Conservation (phyloP, 2,329 filamentous ascomycete species). For the Neonectria hederae region DNA sequence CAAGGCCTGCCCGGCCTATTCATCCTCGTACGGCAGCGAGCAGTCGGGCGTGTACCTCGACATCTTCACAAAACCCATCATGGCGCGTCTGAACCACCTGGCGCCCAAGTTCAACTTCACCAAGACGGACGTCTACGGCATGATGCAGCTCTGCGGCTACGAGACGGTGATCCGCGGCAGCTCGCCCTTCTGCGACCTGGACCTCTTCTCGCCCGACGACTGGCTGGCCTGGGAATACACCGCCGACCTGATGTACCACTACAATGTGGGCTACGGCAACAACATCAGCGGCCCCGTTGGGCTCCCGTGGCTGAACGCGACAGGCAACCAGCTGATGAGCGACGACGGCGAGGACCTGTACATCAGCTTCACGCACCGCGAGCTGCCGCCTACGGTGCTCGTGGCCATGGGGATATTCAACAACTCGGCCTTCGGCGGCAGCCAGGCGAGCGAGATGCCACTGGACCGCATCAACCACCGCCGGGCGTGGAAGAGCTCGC, state of each 20-base stretch:
- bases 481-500: slow-evolving; percentile 70
- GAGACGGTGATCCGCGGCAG: slow-evolving; percentile 70
- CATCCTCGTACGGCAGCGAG: slow-evolving; percentile 63
- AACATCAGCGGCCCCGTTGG: slow-evolving; percentile 66
- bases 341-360: slow-evolving; percentile 65
- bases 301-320: slow-evolving; percentile 73
- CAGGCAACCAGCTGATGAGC: slow-evolving; percentile 59
- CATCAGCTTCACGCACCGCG: slow-evolving; percentile 75
- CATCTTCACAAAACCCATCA: slow-evolving; percentile 68
- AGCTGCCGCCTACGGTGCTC: slow-evolving; percentile 72
- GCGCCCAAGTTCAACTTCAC: slow-evolving; percentile 71
- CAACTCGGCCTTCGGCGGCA: slow-evolving; percentile 65
- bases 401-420: slow-evolving; percentile 77
- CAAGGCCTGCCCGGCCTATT: slow-evolving; percentile 71
- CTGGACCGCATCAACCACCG: slow-evolving; percentile 68
- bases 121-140: slow-evolving; percentile 68
- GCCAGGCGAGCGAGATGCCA: slow-evolving; percentile 69
- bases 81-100: slow-evolving; percentile 62
- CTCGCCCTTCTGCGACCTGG: slow-evolving; percentile 68
- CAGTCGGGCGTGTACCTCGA: slow-evolving; percentile 61
- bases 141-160: slow-evolving; percentile 74
- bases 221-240: slow-evolving; percentile 75
- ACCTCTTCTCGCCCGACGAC: slow-evolving; percentile 68
- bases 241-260: slow-evolving; percentile 71
- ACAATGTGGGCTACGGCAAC: slow-evolving; percentile 73